A percentile compares a stretch with the other conserved stretches of the same genome.
These are phyloP conservation scores for Acacia crassicarpa DNA, from an alignment of 306 rosid species.

Conservation along the genomic window DNA sequence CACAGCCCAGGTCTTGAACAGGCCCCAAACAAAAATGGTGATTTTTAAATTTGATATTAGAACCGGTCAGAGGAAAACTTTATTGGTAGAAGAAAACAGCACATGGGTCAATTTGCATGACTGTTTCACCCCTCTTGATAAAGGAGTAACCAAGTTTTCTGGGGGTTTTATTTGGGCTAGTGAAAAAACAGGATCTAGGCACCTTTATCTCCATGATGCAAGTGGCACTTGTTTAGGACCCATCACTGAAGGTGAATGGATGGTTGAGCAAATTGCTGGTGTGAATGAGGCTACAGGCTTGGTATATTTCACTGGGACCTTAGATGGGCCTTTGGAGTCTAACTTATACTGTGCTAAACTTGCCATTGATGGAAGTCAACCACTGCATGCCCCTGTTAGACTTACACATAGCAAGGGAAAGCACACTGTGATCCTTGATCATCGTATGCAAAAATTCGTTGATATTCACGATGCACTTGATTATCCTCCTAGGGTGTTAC, in stretches of 20 bases:
- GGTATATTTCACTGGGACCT: slow-evolving; percentile 86
- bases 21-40: slow-evolving; percentile 74
- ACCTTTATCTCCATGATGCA: slow-evolving; percentile 84
- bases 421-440: slow-evolving; percentile 84
- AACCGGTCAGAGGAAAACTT: slow-evolving; percentile 63
- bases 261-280: slow-evolving; percentile 97
- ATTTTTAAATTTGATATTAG: slow-evolving; percentile 70
- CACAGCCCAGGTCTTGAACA: slow-evolving; percentile 80
- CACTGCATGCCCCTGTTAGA: slow-evolving; percentile 67
- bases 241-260: slow-evolving; percentile 95
- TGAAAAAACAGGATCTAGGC: slow-evolving; percentile 91
- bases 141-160: slow-evolving; percentile 65
- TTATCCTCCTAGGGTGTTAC: slow-evolving; percentile 79
- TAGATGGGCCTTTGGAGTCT: slow-evolving; percentile 85
- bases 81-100: slow-evolving; percentile 71
- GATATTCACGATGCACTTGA: slow-evolving; percentile 79
- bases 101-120: slow-evolving; percentile 87
- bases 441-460: slow-evolving; percentile 71
- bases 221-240: slow-evolving; percentile 79
- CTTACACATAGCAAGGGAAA: slow-evolving; percentile 81
- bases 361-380: slow-evolving; percentile 52
- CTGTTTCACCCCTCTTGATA: slow-evolving; percentile 90
- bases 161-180: slow-evolving; percentile 99
- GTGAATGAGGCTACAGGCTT: slow-evolving; percentile 82
- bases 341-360: slow-evolving; percentile 77